A percentile compares a stretch with the other conserved stretches of the same genome.
phyloP scores from a whole-genome alignment of 768 basidiomycete genomes.

The Pleurotus giganteus region DNA sequence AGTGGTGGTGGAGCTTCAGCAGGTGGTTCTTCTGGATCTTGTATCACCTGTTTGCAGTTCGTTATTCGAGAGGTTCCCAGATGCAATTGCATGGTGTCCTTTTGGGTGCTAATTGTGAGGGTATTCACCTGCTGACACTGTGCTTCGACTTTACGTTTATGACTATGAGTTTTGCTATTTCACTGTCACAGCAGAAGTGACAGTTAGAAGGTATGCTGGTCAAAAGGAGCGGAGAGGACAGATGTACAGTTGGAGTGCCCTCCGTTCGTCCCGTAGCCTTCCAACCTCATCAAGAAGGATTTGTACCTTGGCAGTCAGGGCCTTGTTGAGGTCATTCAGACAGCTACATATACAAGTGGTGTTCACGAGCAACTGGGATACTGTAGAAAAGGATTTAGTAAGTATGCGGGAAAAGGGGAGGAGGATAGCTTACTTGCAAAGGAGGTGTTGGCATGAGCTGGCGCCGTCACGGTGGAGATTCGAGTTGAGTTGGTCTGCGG shows the following conservation, averaged over 20 bases:
- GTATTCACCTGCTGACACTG: slow-evolving; percentile 76
- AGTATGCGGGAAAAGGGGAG: not conserved
- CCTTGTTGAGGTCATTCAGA: slow-evolving; percentile 82
- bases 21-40: slow-evolving; percentile 25
- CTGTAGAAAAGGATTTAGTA: not conserved
- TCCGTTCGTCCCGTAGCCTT: slow-evolving; percentile 72
- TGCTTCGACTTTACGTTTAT: slow-evolving; percentile 84
- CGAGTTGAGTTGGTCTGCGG: no score
- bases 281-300: slow-evolving; percentile 78
- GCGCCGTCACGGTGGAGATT: no score
- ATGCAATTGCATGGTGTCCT: slow-evolving; percentile 42
- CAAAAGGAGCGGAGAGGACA: not conserved
- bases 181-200: not conserved
- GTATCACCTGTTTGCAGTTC: slow-evolving; percentile 21
- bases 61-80: slow-evolving; percentile 4
- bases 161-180: slow-evolving; percentile 72
- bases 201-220: not conserved
- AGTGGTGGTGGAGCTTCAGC: slow-evolving; percentile 42
- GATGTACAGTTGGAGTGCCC: slow-evolving; percentile 74
- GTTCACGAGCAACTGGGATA: not conserved
- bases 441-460: no score
- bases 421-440: not conserved
- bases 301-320: slow-evolving; percentile 76
- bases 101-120: slow-evolving; percentile 70
- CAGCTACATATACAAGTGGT: slow-evolving; percentile 51